Base-by-base conservation (phyloP, 140 eudicot genomes). In the Bidens hawaiensis region DNA sequence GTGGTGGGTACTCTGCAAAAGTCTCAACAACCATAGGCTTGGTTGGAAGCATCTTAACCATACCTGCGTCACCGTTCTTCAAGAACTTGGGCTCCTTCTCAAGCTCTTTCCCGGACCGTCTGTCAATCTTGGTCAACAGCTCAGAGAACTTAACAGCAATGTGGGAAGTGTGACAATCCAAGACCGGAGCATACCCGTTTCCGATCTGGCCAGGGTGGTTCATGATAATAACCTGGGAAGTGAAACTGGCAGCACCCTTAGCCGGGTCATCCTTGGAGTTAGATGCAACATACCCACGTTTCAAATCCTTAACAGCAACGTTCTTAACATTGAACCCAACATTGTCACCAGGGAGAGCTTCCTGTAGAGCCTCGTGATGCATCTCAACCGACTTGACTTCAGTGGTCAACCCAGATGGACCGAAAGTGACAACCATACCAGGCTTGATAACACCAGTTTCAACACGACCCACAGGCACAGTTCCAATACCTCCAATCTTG, bases 121-220 rank as follows among this genome's bases (percentile, higher is more conserved):
- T 13, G 73, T 68, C 73, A 41, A 68, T 68, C 56, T 68, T 68
- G 55, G 73, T 68, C 65, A 68, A 27, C 12, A 68, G 33, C 56
- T 68, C 73, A 9, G 56, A 47, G 24, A 55, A 68, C 73, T 55
- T 68, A 16, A 68, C 73, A 1, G 73, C 73, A 7, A 68, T 68
- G 73, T 55, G 73, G n/a, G 65, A 68, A 0, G 73, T 68, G 73
- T 68, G 73, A 23, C 73, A 68, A 16, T 68, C 73, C 1, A 68
- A 33, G 4, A 68, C 73, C 9, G 73, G 73, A 1, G 73, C 73
- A 17, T 68, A 68, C 3, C 73, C 73, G 12, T 68, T 68, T 16
- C 73, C 73, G 3, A 68, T 68, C 73, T 68, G 73, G 41, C 73
- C 73, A 26, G 73, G 73, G 65, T 68, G 73, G 73, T 68, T 68